Percentiles rank a stretch among this genome's conserved stretches.
Conservation (phyloP, 78 protist species). For the Dictyostelium firmibasis region DNA sequence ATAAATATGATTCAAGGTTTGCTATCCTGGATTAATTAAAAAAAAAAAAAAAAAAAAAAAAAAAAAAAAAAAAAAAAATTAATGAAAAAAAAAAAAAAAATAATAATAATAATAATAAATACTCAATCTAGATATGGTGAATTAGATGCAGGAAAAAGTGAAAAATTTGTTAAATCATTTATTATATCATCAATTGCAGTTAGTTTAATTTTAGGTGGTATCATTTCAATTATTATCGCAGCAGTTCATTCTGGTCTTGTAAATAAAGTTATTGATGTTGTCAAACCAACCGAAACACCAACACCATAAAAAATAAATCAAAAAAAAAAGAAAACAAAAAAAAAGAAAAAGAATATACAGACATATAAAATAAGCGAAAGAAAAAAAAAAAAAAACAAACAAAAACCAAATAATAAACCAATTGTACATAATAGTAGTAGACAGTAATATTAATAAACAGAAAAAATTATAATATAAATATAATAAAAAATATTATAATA, state of each 20-base stretch:
- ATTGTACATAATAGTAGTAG: not conserved
- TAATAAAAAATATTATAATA: too few species aligned
- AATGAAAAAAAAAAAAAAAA: not conserved
- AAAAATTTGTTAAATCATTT: constrained; percentile 49
- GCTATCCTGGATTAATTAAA: not conserved
- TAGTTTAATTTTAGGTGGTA: constrained; percentile 23
- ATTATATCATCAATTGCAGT: constrained; percentile 28
- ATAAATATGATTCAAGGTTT: constrained; percentile 70
- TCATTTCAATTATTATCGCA: constrained; percentile 14
- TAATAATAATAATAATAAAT: too few species aligned
- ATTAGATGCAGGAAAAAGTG: constrained; percentile 46
- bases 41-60: not conserved
- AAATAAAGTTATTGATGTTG: not conserved
- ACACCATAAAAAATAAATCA: not conserved
- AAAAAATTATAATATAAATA: not conserved
- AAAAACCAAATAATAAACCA: not conserved
- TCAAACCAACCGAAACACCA: not conserved
- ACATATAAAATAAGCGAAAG: not conserved
- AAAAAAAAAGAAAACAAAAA: not conserved
- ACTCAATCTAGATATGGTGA: constrained; percentile 43
- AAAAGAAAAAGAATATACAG: not conserved
- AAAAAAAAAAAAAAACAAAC: not conserved
- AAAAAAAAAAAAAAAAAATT: not conserved
- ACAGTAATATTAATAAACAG: not conserved
- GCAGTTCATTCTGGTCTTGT: not conserved